A percentile compares a stretch with the other conserved stretches of the same genome.
Conservation (phyloP, 257 asterid species). For the Solanum stenotomum region DNA sequence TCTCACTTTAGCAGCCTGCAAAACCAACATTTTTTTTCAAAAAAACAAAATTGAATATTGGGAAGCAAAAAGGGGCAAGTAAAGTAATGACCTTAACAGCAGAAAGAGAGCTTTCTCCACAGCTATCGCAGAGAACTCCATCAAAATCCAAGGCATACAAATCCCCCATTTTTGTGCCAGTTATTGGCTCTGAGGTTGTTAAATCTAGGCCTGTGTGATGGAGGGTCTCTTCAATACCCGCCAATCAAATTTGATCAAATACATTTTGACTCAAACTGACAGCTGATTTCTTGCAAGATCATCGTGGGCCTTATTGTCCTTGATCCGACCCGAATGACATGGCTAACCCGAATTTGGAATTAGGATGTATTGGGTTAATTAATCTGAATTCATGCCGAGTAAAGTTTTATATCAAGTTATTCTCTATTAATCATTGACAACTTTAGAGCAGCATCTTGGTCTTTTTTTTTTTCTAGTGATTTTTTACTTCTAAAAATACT, state of each 20-base stretch:
- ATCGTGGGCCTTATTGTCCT: neutral
- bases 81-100: conserved; percentile 75
- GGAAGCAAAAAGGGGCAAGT: neutral
- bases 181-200: neutral
- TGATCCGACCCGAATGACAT: neutral
- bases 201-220: neutral
- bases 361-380: neutral
- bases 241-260: conserved; percentile 1
- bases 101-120: conserved; percentile 94
- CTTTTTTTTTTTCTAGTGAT: neutral
- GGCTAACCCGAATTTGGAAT: neutral
- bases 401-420: neutral
- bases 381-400: neutral
- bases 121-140: conserved; percentile 95
- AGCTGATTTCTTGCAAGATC: neutral
- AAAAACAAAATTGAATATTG: neutral
- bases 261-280: neutral
- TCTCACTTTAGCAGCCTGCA: conserved; percentile 86
- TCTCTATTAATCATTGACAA: neutral
- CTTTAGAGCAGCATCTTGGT: neutral
- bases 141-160: conserved; percentile 92
- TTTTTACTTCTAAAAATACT: neutral
- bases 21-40: neutral
- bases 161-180: conserved; percentile 51
- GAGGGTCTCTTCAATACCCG: neutral